Evolutionary conservation across 495 filamentous ascomycete genomes (phyloP), one percentile per base, ranked within the genome.

Genomic region (Talaromyces liani): DNA sequence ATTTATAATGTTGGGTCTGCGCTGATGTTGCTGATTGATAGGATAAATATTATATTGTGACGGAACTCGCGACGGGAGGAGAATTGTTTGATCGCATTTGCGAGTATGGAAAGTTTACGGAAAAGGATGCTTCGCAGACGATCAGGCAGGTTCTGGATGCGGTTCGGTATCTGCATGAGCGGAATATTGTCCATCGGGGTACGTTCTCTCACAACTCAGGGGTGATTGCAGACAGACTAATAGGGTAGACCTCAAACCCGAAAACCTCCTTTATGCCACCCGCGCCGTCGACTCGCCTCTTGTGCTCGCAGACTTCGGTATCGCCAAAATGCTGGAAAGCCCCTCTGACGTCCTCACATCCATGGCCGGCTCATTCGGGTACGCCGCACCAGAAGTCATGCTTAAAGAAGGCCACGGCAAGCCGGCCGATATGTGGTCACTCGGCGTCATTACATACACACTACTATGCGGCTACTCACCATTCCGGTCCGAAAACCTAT

Each of bases 31-130:
- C 22, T 24, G 22, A 24, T 24, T 2, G 5, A 41, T 66, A 98
- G 93, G 94, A 99, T 80, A 99, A 99, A 80, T 99, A 96, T 79
- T 99, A 99, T 75, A 99, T 99, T 68, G 93, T 99, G 71, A 99
- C 94, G 47, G 89, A 99, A 73, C 82, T 99, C 29, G 95, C 95
- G 51, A 96, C 91, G 4, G 94, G 94, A 65, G 94, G 94, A 77
- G 94, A 99, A 76, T 78, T 99, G 63, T 99, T 99, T 75, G 94
- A 99, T 74, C 86, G 94, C 27, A 99, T 99, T 73, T 99, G 94
- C 77, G 92, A 99, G 71, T 89, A 94, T 69, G 94, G 94, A 64
- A 96, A 93, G 74, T 99, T 99, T 78, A 99, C 94, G 29, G 94
- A 99, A 74, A 98, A 96, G 81, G 94, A 99, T 77, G 94, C 93